Conservation (phyloP, 2,329 filamentous ascomycete species). For the Dichotomopilus funicola region DNA sequence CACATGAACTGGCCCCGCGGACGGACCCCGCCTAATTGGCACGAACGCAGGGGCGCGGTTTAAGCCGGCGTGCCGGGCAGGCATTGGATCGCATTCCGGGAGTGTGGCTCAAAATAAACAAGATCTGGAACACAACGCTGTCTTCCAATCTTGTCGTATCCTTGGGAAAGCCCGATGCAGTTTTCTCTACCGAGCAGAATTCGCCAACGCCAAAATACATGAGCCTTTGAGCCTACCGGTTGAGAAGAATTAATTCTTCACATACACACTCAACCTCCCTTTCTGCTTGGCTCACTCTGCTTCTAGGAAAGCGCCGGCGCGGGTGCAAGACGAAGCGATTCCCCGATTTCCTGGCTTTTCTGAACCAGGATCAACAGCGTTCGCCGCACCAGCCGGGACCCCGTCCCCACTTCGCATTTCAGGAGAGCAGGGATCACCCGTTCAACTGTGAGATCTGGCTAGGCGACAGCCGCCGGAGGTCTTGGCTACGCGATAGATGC, state of each 20-base stretch:
- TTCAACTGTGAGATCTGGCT: conserved; percentile 1
- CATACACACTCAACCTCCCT: no score
- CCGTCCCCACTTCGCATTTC: conserved; percentile 12
- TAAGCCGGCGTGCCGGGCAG: conserved; percentile 14
- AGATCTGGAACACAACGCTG: conserved; percentile 18
- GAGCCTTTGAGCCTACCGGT: no score
- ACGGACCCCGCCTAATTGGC: conserved; percentile 17
- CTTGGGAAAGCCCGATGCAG: no score
- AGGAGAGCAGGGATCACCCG: conserved; percentile 5
- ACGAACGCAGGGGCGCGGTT: conserved; percentile 7
- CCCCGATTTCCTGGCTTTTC: no score
- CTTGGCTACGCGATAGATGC: conserved; percentile 4
- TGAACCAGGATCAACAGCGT: conserved; percentile 2
- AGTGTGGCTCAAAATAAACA: conserved; percentile 23
- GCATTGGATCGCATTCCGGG: conserved; percentile 12
- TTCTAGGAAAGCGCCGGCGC: no score
- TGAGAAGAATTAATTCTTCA: no score
- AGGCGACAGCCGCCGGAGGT: background rate
- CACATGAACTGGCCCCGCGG: conserved; percentile 20
- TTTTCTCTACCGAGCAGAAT: no score
- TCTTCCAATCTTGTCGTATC: background rate
- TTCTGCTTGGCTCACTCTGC: no score
- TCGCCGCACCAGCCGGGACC: conserved; percentile 8
- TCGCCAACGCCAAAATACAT: no score
- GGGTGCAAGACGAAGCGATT: no score